Evolutionary conservation across 2,329 filamentous ascomycete species (phyloP), one percentile per base, ranked within the genome.

Genomic region (Diaporthe aspalathi): DNA sequence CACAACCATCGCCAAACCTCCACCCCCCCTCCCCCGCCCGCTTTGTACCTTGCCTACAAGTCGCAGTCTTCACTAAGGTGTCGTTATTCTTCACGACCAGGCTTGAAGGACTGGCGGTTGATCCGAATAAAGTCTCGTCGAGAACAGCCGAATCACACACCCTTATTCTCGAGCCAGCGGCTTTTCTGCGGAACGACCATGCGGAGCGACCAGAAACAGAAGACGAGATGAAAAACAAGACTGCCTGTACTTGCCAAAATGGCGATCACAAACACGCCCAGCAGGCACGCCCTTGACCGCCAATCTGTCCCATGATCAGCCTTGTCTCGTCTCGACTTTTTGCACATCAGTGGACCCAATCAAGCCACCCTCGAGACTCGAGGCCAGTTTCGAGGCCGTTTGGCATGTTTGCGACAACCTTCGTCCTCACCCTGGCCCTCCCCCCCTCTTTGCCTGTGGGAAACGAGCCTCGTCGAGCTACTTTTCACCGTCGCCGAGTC

Each of bases 261-360:
- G 66, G 70, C 65, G 54, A 63, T 71, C 66, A 54, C 54, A 71
- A 68, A 68, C 70, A 49, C 27, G 12, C 27, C 17, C 65, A 71
- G 65, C 65, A 71, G 49, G 54, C 65, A 49, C 56, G 27, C 38
- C 35, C 53, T 54, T 38, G 24, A 50, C 52, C 50, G 40, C 50
- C 63, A 24, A 27, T 54, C 62, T 49, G 43, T 68, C 45, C 53
- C 62, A 45, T 68, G 63, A 67, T 35, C 69, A 43, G 40, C 69
- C 54, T 53, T 71, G 69, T 71, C 69, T 71, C 69, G 69, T 71
- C 69, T 71, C 53, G 69, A 71, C 69, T 71, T 49, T 62, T 20
- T 45, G 63, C 53, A 43, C 43, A 68, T 71, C 52, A 24, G 47
- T 71, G 63, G 69, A 43, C 57, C 69, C 69, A 62, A 62, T 60